These are phyloP conservation scores for Saccharomycopsis lassenensis DNA, from an alignment of 805 yeast species.

Conservation along the genomic window DNA sequence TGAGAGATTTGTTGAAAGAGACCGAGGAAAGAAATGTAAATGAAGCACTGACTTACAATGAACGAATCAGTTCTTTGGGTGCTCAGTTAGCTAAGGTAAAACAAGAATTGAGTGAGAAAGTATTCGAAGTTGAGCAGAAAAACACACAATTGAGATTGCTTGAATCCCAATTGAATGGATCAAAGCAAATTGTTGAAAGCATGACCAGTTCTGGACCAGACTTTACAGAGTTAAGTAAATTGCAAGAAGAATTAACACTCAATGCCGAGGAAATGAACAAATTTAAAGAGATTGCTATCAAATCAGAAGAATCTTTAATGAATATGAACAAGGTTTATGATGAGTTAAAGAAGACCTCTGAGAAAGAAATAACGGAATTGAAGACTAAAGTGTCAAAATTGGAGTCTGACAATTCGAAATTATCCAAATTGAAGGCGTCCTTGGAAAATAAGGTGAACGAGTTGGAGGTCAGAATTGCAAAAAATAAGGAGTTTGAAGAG, in stretches of 20 bases:
- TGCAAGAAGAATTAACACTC: conserved; percentile 23
- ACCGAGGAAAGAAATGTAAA: conserved; percentile 32
- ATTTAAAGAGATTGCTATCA: conserved; percentile 48
- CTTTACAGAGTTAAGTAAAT: conserved; percentile 28
- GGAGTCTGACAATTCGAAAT: conserved; percentile 24
- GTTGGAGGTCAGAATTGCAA: conserved; percentile 5
- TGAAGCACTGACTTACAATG: too few relatives aligned
- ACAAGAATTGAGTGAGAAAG: too few relatives aligned
- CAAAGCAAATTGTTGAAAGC: too few relatives aligned
- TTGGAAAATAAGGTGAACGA: conserved; percentile 8
- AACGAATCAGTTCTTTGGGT: too few relatives aligned
- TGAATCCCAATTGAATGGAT: too few relatives aligned
- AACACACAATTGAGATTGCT: too few relatives aligned
- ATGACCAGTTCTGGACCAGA: too few relatives aligned
- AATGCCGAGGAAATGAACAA: conserved; percentile 42
- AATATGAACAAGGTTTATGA: conserved; percentile 46
- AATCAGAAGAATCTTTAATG: conserved; percentile 56
- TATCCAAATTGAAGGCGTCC: conserved; percentile 20
- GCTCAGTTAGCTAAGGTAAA: too few relatives aligned
- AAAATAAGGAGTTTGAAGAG: conserved; percentile 23
- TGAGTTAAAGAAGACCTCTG: conserved; percentile 26
- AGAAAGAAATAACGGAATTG: conserved; percentile 10
- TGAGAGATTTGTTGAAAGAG: conserved; percentile 40
- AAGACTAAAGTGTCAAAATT: conserved; percentile 22
- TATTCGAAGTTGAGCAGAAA: too few relatives aligned